Conservation (phyloP, 129 eudicot species). For the Logfia minima region DNA sequence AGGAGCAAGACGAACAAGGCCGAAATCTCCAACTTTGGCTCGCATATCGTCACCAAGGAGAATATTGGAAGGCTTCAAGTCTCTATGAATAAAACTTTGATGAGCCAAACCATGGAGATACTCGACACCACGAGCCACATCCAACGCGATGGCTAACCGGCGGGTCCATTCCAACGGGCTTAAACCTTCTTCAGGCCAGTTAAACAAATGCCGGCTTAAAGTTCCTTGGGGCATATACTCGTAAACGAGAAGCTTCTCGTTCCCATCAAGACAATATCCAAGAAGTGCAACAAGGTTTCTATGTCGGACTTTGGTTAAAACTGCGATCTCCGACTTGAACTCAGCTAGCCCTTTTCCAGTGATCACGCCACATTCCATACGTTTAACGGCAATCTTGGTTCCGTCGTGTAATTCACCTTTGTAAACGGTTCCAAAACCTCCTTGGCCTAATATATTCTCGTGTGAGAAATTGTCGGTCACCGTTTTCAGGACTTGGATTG, state of each 20-base stretch:
- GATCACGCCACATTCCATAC: constrained; percentile 86
- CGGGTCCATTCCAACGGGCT: constrained; percentile 88
- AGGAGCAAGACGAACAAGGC: constrained; percentile 96
- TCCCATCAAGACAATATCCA: constrained; percentile 93
- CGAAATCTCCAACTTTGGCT: constrained; percentile 97
- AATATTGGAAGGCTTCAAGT: constrained; percentile 90
- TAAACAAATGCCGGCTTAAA: constrained; percentile 70
- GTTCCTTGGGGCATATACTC: constrained; percentile 99
- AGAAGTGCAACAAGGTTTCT: constrained; percentile 92
- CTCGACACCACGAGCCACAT: constrained; percentile 96
- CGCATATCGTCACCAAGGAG: constrained; percentile 98
- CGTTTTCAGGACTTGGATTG: constrained; percentile 83
- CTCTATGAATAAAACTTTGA: constrained; percentile 96
- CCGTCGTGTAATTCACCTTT: constrained; percentile 97
- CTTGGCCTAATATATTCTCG: constrained; percentile 79
- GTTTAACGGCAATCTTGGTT: constrained; percentile 89
- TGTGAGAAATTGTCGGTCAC: constrained; percentile 83
- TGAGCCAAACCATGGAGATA: constrained; percentile 92
- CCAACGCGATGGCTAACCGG: constrained; percentile 78
- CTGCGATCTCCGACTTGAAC: constrained; percentile 91
- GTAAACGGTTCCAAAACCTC: constrained; percentile 97
- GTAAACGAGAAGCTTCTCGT: constrained; percentile 88
- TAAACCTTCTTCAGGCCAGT: constrained; percentile 86
- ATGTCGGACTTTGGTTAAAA: constrained; percentile 89
- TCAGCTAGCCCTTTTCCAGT: constrained; percentile 78